phyloP scores from a whole-genome alignment of 2,329 filamentous ascomycete genomes.

The Pestalotiopsis sp. region DNA sequence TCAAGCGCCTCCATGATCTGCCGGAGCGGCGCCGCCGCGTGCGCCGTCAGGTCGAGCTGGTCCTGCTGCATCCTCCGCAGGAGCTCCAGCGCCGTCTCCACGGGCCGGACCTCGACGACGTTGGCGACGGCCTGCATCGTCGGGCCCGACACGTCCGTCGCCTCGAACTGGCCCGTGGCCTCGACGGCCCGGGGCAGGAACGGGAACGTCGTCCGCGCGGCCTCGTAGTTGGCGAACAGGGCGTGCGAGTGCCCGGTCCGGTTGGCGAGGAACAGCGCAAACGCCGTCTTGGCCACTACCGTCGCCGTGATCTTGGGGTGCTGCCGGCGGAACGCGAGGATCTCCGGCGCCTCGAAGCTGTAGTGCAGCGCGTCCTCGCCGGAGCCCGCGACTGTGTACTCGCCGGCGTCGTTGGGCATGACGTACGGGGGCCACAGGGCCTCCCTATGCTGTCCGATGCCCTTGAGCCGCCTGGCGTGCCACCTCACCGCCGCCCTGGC shows the following conservation, averaged over 20 bases:
- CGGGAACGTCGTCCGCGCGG: slow-evolving; percentile 18
- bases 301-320: slow-evolving; percentile 14
- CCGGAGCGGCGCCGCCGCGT: slow-evolving; percentile 16
- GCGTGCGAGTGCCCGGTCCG: slow-evolving; percentile 21
- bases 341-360: slow-evolving; percentile 16
- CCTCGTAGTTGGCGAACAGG: slow-evolving; percentile 20
- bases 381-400: slow-evolving; percentile 9
- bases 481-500: slow-evolving; percentile 18
- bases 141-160: slow-evolving; percentile 20
- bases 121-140: slow-evolving; percentile 20
- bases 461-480: slow-evolving; percentile 14
- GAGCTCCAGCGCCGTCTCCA: slow-evolving; percentile 16
- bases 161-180: slow-evolving; percentile 16
- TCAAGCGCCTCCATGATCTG: slow-evolving; percentile 15
- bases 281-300: slow-evolving; percentile 17
- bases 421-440: slow-evolving; percentile 9
- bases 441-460: not conserved
- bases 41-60: slow-evolving; percentile 16
- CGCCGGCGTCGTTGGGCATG: slow-evolving; percentile 2
- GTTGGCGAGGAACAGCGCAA: slow-evolving; percentile 18
- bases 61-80: slow-evolving; percentile 17
- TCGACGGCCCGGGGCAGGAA: slow-evolving; percentile 16
- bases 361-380: slow-evolving; percentile 15
- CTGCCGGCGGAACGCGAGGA: slow-evolving; percentile 14
- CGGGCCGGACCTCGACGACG: slow-evolving; percentile 9